phyloP scores from a whole-genome alignment of 192 early-diverging fungal species.

The Obelidium mucronatum region DNA sequence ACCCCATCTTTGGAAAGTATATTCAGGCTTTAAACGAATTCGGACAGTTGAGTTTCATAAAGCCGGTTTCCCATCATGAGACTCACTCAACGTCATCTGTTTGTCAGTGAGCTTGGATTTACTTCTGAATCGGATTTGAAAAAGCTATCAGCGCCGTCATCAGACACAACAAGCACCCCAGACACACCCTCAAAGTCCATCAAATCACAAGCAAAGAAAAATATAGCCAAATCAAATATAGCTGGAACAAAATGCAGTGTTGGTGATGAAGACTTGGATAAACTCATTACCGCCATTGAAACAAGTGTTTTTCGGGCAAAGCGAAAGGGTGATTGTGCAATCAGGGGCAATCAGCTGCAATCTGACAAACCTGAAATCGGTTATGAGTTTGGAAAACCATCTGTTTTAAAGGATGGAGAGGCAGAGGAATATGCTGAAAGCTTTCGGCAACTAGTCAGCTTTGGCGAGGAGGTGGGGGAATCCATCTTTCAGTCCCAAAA shows the following conservation, averaged over 20 bases:
- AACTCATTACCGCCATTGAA: constrained; percentile 19
- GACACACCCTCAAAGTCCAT: neutral
- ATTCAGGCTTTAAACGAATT: constrained; percentile 26
- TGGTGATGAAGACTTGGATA: neutral
- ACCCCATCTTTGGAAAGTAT: constrained; percentile 36
- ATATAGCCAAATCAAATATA: neutral
- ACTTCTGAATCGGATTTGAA: neutral
- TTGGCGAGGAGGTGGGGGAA: constrained; percentile 14
- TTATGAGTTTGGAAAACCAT: constrained; percentile 31
- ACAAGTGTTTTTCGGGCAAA: constrained; percentile 37
- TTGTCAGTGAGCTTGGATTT: neutral
- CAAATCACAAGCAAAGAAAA: neutral
- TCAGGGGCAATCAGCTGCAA: neutral
- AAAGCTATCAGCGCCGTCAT: neutral
- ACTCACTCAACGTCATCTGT: neutral
- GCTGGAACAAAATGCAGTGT: constrained; percentile 1
- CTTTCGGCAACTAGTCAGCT: neutral
- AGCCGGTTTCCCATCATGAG: too few species aligned
- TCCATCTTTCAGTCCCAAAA: constrained; percentile 4
- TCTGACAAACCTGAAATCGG: neutral
- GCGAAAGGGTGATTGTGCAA: constrained; percentile 10
- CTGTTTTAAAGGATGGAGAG: constrained; percentile 9
- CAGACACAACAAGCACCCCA: neutral
- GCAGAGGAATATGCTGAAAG: constrained; percentile 33
- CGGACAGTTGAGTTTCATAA: constrained; percentile 1